A percentile compares a stretch with the other conserved stretches of the same genome.
Conservation (phyloP, 2,329 filamentous ascomycete species). For the Penicillium sp. region DNA sequence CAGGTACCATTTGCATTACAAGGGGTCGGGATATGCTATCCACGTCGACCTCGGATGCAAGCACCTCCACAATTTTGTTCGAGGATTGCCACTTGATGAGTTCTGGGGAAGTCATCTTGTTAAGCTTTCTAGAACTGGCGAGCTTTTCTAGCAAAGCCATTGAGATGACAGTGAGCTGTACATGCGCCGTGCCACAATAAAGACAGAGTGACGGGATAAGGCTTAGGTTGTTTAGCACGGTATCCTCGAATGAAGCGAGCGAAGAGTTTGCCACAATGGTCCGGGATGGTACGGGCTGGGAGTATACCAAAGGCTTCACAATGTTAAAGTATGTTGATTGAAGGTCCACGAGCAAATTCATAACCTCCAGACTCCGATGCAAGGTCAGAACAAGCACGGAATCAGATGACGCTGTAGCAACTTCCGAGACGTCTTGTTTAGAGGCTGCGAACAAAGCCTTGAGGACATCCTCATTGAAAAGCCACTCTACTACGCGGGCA, state of each 20-base stretch:
- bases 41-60: conserved; percentile 77
- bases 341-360: conserved; percentile 77
- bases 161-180: conserved; percentile 75
- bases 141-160: conserved; percentile 82
- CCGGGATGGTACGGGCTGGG: conserved; percentile 59
- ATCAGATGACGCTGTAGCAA: conserved; percentile 70
- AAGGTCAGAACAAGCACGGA: conserved; percentile 80
- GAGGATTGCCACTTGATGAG: conserved; percentile 63
- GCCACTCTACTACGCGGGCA: conserved; percentile 93
- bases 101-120: conserved; percentile 65
- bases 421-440: conserved; percentile 70
- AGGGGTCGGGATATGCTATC: conserved; percentile 76
- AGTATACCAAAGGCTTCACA: conserved; percentile 73
- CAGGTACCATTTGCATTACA: conserved; percentile 63
- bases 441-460: conserved; percentile 73
- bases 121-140: conserved; percentile 77
- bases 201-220: conserved; percentile 79
- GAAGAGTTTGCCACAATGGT: conserved; percentile 69
- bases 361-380: conserved; percentile 75
- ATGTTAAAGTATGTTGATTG: conserved; percentile 91
- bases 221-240: conserved; percentile 74
- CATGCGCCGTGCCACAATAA: conserved; percentile 81
- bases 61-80: conserved; percentile 82
- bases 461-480: conserved; percentile 90
- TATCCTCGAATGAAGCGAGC: conserved; percentile 89